Conservation (phyloP, 2,329 filamentous ascomycete genomes). For the Alternaria angustiovoidea region DNA sequence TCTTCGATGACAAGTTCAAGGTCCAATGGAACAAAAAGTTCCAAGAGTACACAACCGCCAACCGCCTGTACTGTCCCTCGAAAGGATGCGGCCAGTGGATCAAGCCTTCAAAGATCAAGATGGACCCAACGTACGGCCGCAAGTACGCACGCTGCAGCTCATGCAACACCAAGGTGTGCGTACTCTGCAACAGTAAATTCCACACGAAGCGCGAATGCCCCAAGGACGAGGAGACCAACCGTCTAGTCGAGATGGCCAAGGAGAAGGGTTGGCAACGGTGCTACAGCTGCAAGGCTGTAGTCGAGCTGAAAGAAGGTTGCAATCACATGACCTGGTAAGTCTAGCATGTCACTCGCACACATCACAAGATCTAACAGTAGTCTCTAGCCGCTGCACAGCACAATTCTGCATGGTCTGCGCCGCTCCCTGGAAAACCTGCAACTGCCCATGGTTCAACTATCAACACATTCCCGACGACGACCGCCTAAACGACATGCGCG, state of each 20-base stretch:
- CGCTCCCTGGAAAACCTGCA: slow-evolving; percentile 80
- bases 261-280: slow-evolving; percentile 78
- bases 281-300: slow-evolving; percentile 74
- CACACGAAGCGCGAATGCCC: slow-evolving; percentile 74
- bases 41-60: slow-evolving; percentile 75
- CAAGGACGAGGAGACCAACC: slow-evolving; percentile 71
- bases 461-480: slow-evolving; percentile 61
- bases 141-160: slow-evolving; percentile 74
- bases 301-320: slow-evolving; percentile 82
- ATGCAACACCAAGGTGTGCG: slow-evolving; percentile 79
- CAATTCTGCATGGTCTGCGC: slow-evolving; percentile 91
- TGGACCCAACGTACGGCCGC: slow-evolving; percentile 59
- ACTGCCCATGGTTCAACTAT: slow-evolving; percentile 82
- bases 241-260: slow-evolving; percentile 70
- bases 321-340: slow-evolving; percentile 87
- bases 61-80: slow-evolving; percentile 79
- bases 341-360: slow-evolving; percentile 13
- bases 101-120: slow-evolving; percentile 72
- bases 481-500: slow-evolving; percentile 52
- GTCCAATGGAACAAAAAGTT: slow-evolving; percentile 82
- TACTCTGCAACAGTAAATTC: slow-evolving; percentile 75
- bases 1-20: slow-evolving; percentile 80
- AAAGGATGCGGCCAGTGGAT: slow-evolving; percentile 81
- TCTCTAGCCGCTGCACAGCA: slow-evolving; percentile 73
- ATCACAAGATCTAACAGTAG: slow-evolving; percentile 19